phyloP scores from a whole-genome alignment of 2,329 filamentous ascomycete species.

The Cercospora sp. region DNA sequence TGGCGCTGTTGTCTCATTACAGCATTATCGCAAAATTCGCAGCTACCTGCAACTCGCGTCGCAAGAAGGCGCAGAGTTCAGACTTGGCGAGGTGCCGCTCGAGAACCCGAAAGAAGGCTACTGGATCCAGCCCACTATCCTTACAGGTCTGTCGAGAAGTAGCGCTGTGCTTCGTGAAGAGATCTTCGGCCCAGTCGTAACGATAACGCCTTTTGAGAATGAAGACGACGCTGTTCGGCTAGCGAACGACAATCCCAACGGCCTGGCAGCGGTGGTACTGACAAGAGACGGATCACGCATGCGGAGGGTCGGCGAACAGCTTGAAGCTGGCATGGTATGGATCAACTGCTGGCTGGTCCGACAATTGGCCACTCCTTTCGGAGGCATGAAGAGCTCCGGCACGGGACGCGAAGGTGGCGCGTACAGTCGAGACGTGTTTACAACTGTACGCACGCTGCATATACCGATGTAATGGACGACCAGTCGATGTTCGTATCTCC shows the following conservation, averaged over 20 bases:
- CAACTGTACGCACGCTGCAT: conserved; percentile 16
- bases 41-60: conserved; percentile 13
- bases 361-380: conserved; percentile 16
- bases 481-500: background rate
- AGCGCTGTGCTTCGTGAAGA: conserved; percentile 40
- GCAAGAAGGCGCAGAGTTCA: conserved; percentile 15
- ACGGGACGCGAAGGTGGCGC: conserved; percentile 18
- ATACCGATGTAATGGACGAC: conserved; percentile 17
- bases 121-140: conserved; percentile 51
- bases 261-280: conserved; percentile 17
- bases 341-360: conserved; percentile 19
- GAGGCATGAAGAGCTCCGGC: conserved; percentile 19
- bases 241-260: conserved; percentile 36
- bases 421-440: conserved; percentile 20
- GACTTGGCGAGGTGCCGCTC: conserved; percentile 5
- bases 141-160: conserved; percentile 44
- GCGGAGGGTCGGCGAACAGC: conserved; percentile 18
- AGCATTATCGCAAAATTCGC: conserved; percentile 18
- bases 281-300: conserved; percentile 16
- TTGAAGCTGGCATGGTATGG: conserved; percentile 18
- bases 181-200: conserved; percentile 42
- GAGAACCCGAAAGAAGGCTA: conserved; percentile 35
- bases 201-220: conserved; percentile 38
- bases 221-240: conserved; percentile 38
- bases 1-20: conserved; percentile 15